Percentiles rank a stretch among this genome's conserved stretches.
These are phyloP conservation scores for Eucalyptus marginata DNA, from an alignment of 345 rosid genomes.

Conservation along the genomic window DNA sequence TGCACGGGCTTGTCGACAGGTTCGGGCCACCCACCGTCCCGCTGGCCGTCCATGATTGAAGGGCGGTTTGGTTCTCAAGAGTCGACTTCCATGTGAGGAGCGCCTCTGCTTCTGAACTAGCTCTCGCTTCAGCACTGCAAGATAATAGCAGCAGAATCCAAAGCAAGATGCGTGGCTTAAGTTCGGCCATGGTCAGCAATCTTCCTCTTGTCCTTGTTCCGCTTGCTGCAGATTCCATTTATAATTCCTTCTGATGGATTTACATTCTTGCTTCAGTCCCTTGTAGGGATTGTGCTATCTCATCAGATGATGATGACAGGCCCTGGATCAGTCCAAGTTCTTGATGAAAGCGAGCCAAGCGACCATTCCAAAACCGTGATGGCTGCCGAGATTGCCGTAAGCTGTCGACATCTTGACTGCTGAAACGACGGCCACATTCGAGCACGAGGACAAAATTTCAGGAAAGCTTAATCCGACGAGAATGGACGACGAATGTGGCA, in stretches of 20 bases:
- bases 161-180: background rate
- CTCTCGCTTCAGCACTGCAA: background rate
- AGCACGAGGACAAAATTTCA: too few species aligned
- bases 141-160: background rate
- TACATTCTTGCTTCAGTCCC: background rate
- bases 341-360: background rate
- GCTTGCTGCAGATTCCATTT: background rate
- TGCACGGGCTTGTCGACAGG: background rate
- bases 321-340: background rate
- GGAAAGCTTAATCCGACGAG: background rate
- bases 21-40: background rate
- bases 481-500: background rate
- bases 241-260: background rate
- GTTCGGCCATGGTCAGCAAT: background rate
- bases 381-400: background rate
- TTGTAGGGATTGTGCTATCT: background rate
- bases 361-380: background rate
- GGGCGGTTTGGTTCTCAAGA: background rate
- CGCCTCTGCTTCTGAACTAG: background rate
- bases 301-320: background rate
- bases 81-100: background rate
- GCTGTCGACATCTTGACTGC: background rate
- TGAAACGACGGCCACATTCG: background rate
- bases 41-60: background rate
- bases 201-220: background rate